phyloP scores from a whole-genome alignment of 2,329 filamentous ascomycete species.

The Alternaria rosae region DNA sequence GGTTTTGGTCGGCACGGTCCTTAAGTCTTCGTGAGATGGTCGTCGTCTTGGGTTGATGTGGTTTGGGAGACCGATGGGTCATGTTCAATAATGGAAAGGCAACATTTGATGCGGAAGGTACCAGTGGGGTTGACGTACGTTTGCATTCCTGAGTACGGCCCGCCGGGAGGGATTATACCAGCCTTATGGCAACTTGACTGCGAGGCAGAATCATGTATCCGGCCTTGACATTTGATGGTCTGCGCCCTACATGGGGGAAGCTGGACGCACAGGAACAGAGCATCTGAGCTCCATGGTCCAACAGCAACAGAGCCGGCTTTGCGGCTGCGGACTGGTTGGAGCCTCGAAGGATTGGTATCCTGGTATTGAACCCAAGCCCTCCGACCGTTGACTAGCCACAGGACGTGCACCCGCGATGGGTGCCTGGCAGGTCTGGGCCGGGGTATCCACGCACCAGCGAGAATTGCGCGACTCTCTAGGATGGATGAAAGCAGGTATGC shows the following conservation, averaged over 20 bases:
- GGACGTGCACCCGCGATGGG: conserved; percentile 35
- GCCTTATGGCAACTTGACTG: conserved; percentile 38
- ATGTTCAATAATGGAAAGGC: conserved; percentile 39
- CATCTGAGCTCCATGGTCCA: conserved; percentile 41
- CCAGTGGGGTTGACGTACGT: conserved; percentile 48
- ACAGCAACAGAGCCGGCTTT: conserved; percentile 43
- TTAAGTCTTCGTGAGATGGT: conserved; percentile 48
- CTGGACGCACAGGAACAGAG: conserved; percentile 45
- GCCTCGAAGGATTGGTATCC: conserved; percentile 49
- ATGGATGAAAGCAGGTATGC: conserved; percentile 7
- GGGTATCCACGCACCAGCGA: conserved; percentile 34
- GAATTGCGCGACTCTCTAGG: conserved; percentile 28
- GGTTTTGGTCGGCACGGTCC: conserved; percentile 38
- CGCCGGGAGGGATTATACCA: conserved; percentile 36
- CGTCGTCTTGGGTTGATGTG: conserved; percentile 35
- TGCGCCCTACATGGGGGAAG: conserved; percentile 46
- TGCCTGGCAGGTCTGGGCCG: conserved; percentile 28
- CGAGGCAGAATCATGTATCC: conserved; percentile 45
- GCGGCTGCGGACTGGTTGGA: conserved; percentile 48
- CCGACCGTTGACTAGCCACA: conserved; percentile 47
- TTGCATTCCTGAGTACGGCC: conserved; percentile 36
- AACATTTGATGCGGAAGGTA: conserved; percentile 36
- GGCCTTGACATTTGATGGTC: conserved; percentile 38
- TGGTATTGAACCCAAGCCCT: conserved; percentile 43
- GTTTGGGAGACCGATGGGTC: conserved; percentile 45